These are phyloP conservation scores for Nigrospora sphaerica DNA, from an alignment of 2,329 filamentous ascomycete genomes.

Conservation along the genomic window DNA sequence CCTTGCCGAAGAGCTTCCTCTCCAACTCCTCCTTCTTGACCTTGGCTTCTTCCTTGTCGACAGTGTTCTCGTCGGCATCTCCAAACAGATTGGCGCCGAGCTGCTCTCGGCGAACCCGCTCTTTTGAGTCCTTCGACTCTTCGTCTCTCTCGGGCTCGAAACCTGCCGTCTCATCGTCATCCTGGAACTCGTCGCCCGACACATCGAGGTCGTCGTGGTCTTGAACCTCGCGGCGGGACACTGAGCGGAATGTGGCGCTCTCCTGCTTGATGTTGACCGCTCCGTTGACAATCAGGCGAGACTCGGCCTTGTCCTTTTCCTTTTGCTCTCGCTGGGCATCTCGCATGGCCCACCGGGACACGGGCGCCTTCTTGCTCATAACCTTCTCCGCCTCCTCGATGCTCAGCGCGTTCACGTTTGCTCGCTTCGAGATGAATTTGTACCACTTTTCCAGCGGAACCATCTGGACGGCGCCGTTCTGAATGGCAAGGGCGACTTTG, in stretches of 20 bases:
- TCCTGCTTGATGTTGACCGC: conserved; percentile 61
- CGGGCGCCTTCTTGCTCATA: conserved; percentile 71
- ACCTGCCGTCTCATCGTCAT: conserved; percentile 75
- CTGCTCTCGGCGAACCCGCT: conserved; percentile 71
- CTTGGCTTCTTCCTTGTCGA: conserved; percentile 68
- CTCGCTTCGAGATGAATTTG: conserved; percentile 71
- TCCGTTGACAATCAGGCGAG: conserved; percentile 53
- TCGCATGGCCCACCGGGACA: conserved; percentile 75
- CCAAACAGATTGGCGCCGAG: conserved; percentile 81
- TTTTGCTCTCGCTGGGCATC: conserved; percentile 46
- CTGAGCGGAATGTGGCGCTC: conserved; percentile 54
- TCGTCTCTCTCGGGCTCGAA: conserved; percentile 78
- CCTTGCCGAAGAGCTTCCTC: conserved; percentile 66
- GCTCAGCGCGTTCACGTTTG: conserved; percentile 65
- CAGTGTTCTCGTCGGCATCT: conserved; percentile 59
- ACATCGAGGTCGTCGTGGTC: conserved; percentile 66
- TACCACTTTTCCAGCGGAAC: conserved; percentile 96
- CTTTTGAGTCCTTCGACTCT: conserved; percentile 64
- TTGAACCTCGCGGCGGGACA: conserved; percentile 54
- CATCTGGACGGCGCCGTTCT: conserved; percentile 68
- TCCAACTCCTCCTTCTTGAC: conserved; percentile 61
- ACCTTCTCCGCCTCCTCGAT: conserved; percentile 80
- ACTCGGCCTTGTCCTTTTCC: conserved; percentile 48
- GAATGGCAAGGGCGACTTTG: conserved; percentile 71
- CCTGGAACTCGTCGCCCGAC: conserved; percentile 71